Conservation (phyloP, 768 basidiomycete genomes). For the Boletus rubropictus region DNA sequence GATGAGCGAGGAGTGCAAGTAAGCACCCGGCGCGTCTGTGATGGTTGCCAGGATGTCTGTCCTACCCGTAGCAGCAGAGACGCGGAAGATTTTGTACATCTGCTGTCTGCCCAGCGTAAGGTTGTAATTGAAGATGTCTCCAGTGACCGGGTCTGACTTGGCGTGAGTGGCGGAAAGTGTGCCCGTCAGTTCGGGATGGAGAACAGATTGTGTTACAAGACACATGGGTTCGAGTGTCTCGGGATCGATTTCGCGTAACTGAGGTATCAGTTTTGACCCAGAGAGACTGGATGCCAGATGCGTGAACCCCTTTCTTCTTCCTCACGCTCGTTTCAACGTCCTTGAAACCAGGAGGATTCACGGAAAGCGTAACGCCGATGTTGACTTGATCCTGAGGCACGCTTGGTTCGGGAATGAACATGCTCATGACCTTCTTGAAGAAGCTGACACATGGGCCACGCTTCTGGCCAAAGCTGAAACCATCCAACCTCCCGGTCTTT, state of each 20-base stretch:
- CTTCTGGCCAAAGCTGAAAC: conserved; percentile 28
- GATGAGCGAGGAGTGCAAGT: conserved; percentile 35
- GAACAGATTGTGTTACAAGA: conserved; percentile 21
- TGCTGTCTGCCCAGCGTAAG: conserved; percentile 24
- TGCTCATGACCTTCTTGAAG: conserved; percentile 28
- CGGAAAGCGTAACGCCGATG: conserved; percentile 27
- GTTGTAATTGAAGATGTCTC: conserved; percentile 35
- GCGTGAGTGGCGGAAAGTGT: conserved; percentile 33
- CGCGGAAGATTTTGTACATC: conserved; percentile 33
- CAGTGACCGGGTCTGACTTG: conserved; percentile 32
- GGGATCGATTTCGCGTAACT: conserved; percentile 31
- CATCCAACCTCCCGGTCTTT: conserved; percentile 16
- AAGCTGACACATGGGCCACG: conserved; percentile 29
- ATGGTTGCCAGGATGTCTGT: conserved; percentile 34
- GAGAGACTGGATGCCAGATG: conserved; percentile 23
- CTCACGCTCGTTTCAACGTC: conserved; percentile 18
- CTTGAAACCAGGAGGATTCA: conserved; percentile 26
- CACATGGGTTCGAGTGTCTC: conserved; percentile 35
- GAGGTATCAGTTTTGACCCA: conserved; percentile 32
- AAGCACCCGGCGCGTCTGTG: conserved; percentile 35
- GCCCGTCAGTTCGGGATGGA: conserved; percentile 33
- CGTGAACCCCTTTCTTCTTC: conserved; percentile 22
- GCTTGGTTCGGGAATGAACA: conserved; percentile 22
- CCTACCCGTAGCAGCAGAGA: conserved; percentile 27
- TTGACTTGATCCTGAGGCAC: conserved; percentile 10